Conservation (phyloP, 495 filamentous ascomycete genomes). For the Talaromyces thailandensis region DNA sequence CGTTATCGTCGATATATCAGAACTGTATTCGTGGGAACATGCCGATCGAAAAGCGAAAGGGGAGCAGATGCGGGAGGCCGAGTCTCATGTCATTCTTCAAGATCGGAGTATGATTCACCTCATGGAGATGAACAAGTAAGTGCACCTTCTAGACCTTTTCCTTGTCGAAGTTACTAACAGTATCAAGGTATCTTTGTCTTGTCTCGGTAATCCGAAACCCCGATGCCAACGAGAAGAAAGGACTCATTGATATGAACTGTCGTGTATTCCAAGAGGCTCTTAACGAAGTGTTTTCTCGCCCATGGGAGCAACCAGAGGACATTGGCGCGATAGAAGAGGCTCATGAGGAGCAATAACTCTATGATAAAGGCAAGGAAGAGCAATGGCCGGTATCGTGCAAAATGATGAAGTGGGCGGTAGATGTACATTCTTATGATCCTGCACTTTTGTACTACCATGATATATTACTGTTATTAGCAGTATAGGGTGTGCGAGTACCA, state of each 20-base stretch:
- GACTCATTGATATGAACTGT: conserved; percentile 53
- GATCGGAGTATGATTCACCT: conserved; percentile 80
- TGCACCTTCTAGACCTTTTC: neutral
- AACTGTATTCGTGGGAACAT: conserved; percentile 75
- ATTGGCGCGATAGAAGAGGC: neutral
- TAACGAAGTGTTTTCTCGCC: conserved; percentile 46
- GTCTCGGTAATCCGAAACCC: conserved; percentile 67
- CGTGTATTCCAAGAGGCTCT: conserved; percentile 51
- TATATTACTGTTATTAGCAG: neutral
- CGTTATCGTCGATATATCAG: conserved; percentile 90
- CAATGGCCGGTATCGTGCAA: too few relatives aligned
- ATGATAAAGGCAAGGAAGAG: neutral
- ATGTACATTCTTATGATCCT: neutral
- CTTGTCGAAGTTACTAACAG: conserved; percentile 3
- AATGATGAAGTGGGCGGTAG: neutral
- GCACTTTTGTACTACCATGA: neutral
- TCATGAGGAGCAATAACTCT: neutral
- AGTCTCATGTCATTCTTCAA: conserved; percentile 69
- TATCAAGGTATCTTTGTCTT: conserved; percentile 51
- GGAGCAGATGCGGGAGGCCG: conserved; percentile 62
- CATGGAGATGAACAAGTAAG: conserved; percentile 83
- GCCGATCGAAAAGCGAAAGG: conserved; percentile 52
- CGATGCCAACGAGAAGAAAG: conserved; percentile 46
- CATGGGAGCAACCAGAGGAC: conserved; percentile 22
- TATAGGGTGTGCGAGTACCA: neutral